Evolutionary conservation across 83 land plant genomes (phyloP).

Genomic region (Thuja plicata): DNA sequence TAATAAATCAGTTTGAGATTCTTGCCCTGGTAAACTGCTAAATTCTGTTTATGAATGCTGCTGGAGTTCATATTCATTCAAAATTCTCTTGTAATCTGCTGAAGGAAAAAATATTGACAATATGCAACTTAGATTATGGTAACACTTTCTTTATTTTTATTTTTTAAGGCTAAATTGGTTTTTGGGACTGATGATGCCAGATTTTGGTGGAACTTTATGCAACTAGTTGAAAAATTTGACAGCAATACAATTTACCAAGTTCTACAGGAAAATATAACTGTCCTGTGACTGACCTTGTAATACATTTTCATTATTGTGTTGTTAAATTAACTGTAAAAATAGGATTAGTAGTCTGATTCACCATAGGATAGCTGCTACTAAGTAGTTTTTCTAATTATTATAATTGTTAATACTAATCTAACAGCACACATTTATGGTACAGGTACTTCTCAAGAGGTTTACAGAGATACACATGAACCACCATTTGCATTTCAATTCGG

Average conservation of each 20-base stretch:
- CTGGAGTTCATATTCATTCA: not conserved
- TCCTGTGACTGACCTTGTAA: not conserved
- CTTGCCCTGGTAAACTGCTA: not conserved
- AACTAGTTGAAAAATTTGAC: not conserved
- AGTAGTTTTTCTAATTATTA: not conserved
- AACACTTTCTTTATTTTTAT: not conserved
- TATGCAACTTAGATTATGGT: too few species aligned
- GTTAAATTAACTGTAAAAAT: too few species aligned
- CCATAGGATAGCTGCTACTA: not conserved
- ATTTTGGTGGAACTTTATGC: not conserved
- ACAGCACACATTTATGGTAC: not conserved
- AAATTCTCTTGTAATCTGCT: not conserved
- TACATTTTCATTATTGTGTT: not conserved
- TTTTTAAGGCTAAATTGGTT: not conserved
- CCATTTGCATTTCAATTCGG: slow-evolving; percentile 8
- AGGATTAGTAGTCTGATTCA: not conserved
- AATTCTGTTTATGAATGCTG: not conserved
- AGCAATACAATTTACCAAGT: not conserved
- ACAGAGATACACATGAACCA: not conserved
- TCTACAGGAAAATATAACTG: not conserved
- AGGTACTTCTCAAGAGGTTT: slow-evolving; percentile 1
- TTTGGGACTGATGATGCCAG: not conserved
- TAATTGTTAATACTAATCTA: not conserved
- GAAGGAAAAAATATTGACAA: not conserved
- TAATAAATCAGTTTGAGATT: not conserved